Conservation (phyloP, 768 basidiomycete species). For the Podaxis sp. region DNA sequence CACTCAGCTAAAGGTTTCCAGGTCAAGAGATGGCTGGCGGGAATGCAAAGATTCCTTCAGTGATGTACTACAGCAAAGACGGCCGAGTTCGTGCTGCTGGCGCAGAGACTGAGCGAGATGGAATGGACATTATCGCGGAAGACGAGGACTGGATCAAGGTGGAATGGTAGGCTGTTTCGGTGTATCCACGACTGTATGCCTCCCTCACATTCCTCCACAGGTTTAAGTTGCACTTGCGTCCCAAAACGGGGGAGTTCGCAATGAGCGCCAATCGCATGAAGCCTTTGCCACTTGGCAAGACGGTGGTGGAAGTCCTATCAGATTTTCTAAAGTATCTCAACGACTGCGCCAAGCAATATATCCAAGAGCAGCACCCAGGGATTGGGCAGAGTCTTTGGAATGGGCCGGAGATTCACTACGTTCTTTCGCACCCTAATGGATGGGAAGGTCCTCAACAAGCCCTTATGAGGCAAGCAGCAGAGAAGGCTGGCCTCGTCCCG, state of each 20-base stretch:
- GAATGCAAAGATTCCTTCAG: conserved; percentile 18
- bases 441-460: conserved; percentile 59
- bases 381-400: conserved; percentile 41
- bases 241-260: conserved; percentile 18
- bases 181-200: too few relatives aligned
- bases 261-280: conserved; percentile 21
- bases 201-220: conserved; percentile 15
- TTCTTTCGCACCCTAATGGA: conserved; percentile 60
- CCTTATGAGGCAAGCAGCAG: conserved; percentile 49
- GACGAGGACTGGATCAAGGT: conserved; percentile 16
- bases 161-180: conserved; percentile 11
- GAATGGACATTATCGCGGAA: conserved; percentile 13
- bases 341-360: conserved; percentile 40
- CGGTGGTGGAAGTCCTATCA: conserved; percentile 38
- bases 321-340: conserved; percentile 51
- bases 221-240: conserved; percentile 37
- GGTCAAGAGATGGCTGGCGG: conserved; percentile 17
- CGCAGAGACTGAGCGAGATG: conserved; percentile 16
- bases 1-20: conserved; percentile 15
- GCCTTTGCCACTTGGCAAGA: conserved; percentile 39
- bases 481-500: conserved; percentile 47
- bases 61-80: conserved; percentile 16
- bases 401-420: conserved; percentile 44
- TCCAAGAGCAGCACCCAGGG: conserved; percentile 40
- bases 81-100: conserved; percentile 15